Evolutionary conservation across 169 alveolate genomes (phyloP), one percentile per base, ranked within the genome.

Genomic region (Cyclospora cayetanensis): DNA sequence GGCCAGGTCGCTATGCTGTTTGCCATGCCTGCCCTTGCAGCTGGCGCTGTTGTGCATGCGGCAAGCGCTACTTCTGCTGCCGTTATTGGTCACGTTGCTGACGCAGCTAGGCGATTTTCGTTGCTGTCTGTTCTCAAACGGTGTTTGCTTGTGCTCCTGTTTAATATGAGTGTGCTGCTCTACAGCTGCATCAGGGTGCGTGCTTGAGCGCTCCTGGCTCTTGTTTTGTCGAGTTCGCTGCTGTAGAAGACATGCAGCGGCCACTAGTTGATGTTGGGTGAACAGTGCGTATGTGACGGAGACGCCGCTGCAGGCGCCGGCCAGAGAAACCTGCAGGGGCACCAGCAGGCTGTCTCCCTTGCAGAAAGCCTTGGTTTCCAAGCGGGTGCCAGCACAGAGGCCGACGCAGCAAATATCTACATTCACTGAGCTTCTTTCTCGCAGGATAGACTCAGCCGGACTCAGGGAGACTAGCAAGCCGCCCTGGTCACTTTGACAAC

Each of bases 291-390:
- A 77, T 2, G 87, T 77, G 18, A 77, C 43, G 31, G 68, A 77
- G 41, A 53, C 68, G 1, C 87, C 87, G 68, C 87, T 77, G 70
- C 72, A 77, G 11, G 68, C 70, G 46, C 70, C 87, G 35, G 70
- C 68, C 42, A 77, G 46, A 5, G 87, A 43, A 4, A 77, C 50
- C 68, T 77, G 87, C 70, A 77, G 50, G 20, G 87, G 87, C 87
- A 77, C 31, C 70, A 77, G 42, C 87, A 77, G 46, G n/a, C 87
- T 68, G 20, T 41, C 52, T 5, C 87, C 87, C 11, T 43, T n/a
- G 68, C 87, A 77, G 43, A 4, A 77, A 22, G 70, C 87, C 31
- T 55, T 77, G 29, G 46, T 68, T 22, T 43, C 87, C 25, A 77
- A 29, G 9, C 35, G 68, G 25, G 87, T 65, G 22, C 43, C 27